Evolutionary conservation across 495 filamentous ascomycete species (phyloP), one percentile per base, ranked within the genome.

Genomic region (Penicillium dipodomyicola): DNA sequence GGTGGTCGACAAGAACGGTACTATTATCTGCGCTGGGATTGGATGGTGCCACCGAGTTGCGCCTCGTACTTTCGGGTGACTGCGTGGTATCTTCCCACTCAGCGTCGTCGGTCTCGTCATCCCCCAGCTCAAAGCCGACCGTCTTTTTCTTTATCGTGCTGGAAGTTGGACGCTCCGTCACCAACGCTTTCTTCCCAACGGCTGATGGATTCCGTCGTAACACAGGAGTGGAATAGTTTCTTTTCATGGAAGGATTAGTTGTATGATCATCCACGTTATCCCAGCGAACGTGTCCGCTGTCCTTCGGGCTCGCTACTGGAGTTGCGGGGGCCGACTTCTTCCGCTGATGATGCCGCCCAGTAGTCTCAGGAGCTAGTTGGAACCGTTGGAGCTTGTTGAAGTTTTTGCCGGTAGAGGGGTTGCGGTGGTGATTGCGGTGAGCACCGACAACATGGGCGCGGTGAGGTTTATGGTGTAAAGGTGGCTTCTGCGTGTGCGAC

Each of bases 31-130:
- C 61, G 55, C 71, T 75, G 15, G 72, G 72, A 53, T 69, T 74
- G 19, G 70, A 73, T 45, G 71, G 73, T 14, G 64, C 76, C 45
- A 74, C 74, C 6, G 77, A 80, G 54, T 75, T 74, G 52, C 74
- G 73, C 55, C 77, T 58, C 19, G 75, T 80, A 55, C 74, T 77
- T 66, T 78, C 73, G 37, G 77, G 77, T 20, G 77, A 80, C 61
- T 80, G 77, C n/a, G 77, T 77, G 42, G 74, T 77, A 61, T 80
- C 77, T 56, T 80, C 77, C 77, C 77, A 80, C 47, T 78, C 77
- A 49, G 66, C 73, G 56, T 76, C 74, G 65, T 75, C 75, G 65
- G 68, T 70, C 23, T 77, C 72, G 37, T 74, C 72, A 42, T 78
- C 75, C n/a, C 63, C 76, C 35, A 80, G 46, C 50, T 80, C 73